Evolutionary conservation across 495 filamentous ascomycete genomes (phyloP).

Genomic region (Penicillium cosmopolitanum): DNA sequence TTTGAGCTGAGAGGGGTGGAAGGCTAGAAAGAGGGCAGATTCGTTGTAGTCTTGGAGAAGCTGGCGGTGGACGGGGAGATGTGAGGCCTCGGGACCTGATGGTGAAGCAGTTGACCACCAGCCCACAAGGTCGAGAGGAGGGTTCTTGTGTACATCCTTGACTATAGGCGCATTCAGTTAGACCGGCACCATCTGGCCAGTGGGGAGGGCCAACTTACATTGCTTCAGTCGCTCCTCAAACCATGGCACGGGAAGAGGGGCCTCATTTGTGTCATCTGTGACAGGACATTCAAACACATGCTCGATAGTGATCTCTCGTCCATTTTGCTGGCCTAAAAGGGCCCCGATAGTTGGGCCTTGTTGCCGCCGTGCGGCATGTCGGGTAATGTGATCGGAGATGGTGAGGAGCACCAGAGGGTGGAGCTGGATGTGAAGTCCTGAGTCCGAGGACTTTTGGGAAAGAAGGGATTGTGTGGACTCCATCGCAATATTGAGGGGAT

Average conservation of each 20-base stretch:
- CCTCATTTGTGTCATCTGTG: conserved; percentile 47
- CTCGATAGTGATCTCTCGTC: conserved; percentile 87
- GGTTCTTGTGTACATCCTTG: conserved; percentile 85
- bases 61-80: conserved; percentile 76
- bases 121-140: conserved; percentile 84
- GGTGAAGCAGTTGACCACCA: conserved; percentile 88
- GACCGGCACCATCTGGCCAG: conserved; percentile 9
- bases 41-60: conserved; percentile 78
- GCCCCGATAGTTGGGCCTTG: conserved; percentile 81
- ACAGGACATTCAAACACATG: conserved; percentile 85
- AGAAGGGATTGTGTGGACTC: conserved; percentile 54
- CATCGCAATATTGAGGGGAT: conserved; percentile 22
- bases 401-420: conserved; percentile 95
- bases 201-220: conserved; percentile 57
- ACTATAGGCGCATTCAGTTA: conserved; percentile 48
- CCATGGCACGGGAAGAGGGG: conserved; percentile 67
- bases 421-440: conserved; percentile 79
- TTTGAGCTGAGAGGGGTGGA: conserved; percentile 67
- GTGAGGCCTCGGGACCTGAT: conserved; percentile 65
- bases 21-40: conserved; percentile 81
- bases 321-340: conserved; percentile 86
- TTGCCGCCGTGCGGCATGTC: conserved; percentile 77
- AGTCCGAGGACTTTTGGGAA: conserved; percentile 71
- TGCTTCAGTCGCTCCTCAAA: conserved; percentile 81
- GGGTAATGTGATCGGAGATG: conserved; percentile 94